A percentile compares a stretch with the other conserved stretches of the same genome.
Conservation (phyloP, 345 rosid species). For the Syzygium aromaticum region DNA sequence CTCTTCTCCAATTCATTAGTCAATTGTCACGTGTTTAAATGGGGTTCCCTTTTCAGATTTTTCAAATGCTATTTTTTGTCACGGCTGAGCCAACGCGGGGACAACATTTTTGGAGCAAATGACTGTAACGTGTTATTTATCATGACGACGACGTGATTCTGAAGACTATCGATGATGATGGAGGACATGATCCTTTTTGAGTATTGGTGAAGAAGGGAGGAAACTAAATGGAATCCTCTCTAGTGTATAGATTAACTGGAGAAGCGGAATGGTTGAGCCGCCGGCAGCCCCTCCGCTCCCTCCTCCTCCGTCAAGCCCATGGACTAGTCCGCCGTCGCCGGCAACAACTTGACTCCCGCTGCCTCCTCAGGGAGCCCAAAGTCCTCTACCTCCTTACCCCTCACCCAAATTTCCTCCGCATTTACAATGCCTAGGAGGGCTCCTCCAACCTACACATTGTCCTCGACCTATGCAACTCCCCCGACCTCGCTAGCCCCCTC, state of each 20-base stretch:
- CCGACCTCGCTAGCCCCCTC: not conserved
- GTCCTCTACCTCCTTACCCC: not conserved
- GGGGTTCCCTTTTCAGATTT: not conserved
- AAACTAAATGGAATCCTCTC: not conserved
- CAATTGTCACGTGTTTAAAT: not conserved
- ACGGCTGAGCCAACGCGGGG: too few species aligned
- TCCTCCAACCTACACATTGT: not conserved
- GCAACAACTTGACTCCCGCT: not conserved
- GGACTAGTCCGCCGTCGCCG: not conserved
- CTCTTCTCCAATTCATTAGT: not conserved
- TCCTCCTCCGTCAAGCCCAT: not conserved
- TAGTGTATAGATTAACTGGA: not conserved
- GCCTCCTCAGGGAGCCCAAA: not conserved
- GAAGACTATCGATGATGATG: not conserved
- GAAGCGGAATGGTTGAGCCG: accelerated
- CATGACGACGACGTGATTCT: not conserved
- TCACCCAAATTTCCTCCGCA: not conserved
- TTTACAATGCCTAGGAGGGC: not conserved
- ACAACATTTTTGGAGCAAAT: accelerated
- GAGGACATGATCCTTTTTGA: not conserved
- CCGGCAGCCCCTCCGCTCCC: not conserved
- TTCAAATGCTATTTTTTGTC: too few species aligned
- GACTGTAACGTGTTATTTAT: not conserved
- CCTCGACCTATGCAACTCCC: too few species aligned
- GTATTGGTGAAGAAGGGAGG: not conserved